These are phyloP conservation scores for Fusarium subtropicale DNA, from an alignment of 2,329 filamentous ascomycete genomes.

Conservation along the genomic window DNA sequence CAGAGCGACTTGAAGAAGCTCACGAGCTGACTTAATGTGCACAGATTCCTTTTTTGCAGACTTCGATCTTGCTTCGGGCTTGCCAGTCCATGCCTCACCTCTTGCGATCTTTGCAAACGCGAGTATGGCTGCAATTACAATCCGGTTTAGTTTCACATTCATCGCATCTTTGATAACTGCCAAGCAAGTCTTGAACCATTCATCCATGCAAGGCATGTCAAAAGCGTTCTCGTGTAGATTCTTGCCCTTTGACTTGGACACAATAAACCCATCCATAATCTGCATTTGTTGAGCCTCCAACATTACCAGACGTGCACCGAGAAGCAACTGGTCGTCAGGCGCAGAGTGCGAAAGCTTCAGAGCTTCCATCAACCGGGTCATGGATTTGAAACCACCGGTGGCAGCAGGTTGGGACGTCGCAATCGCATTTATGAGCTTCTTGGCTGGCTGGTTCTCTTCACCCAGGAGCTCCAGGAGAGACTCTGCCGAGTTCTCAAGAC, in stretches of 20 bases:
- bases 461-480: constrained; percentile 18
- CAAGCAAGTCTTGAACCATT: neutral
- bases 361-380: neutral
- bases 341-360: neutral
- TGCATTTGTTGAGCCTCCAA: neutral
- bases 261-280: neutral
- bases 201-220: neutral
- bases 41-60: neutral
- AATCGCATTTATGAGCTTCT: constrained; percentile 10
- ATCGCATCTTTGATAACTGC: neutral
- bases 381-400: neutral
- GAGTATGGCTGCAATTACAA: neutral
- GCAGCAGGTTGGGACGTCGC: neutral
- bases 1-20: constrained; percentile 7
- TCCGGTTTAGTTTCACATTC: neutral
- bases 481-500: neutral
- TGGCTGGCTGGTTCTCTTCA: neutral
- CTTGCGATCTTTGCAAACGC: neutral
- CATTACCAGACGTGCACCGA: neutral
- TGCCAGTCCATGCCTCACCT: neutral
- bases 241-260: neutral
- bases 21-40: neutral
- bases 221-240: neutral
- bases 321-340: neutral
- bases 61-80: neutral